Evolutionary conservation across 148 eudicot genomes (phyloP).

Genomic region (Vaccinium vitisidaea): DNA sequence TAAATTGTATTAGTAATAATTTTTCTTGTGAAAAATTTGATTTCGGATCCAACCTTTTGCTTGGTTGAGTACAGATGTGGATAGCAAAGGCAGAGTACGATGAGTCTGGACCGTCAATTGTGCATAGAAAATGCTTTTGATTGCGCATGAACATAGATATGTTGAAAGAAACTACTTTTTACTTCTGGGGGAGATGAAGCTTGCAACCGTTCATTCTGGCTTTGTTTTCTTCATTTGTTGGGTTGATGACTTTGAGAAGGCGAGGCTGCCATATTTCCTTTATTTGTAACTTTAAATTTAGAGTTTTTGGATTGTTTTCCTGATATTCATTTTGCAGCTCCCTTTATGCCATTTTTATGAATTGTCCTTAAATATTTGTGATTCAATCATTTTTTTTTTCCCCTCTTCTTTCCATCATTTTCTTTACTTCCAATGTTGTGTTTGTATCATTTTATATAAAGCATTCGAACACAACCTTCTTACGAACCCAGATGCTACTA

Average conservation of each 20-base stretch:
- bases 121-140: constrained; percentile 7
- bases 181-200: neutral
- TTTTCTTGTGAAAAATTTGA: neutral
- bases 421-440: neutral
- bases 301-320: constrained; percentile 1
- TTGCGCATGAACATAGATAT: neutral
- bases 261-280: neutral
- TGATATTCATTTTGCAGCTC: neutral
- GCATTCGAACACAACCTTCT: neutral
- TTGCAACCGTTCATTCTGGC: neutral
- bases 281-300: neutral
- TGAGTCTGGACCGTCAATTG: constrained; percentile 4
- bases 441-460: neutral
- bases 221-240: neutral
- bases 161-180: neutral
- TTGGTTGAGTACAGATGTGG: neutral
- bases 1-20: neutral
- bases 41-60: neutral
- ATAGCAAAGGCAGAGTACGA: neutral
- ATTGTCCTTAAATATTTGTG: neutral
- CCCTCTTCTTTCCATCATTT: neutral
- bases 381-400: neutral
- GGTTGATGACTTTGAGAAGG: neutral
- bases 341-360: neutral
- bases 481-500: too few relatives aligned